Percentiles rank a stretch among this genome's conserved stretches.
These are phyloP conservation scores for Pezicula carpinea DNA, from an alignment of 2,329 filamentous ascomycete species.

Conservation along the genomic window DNA sequence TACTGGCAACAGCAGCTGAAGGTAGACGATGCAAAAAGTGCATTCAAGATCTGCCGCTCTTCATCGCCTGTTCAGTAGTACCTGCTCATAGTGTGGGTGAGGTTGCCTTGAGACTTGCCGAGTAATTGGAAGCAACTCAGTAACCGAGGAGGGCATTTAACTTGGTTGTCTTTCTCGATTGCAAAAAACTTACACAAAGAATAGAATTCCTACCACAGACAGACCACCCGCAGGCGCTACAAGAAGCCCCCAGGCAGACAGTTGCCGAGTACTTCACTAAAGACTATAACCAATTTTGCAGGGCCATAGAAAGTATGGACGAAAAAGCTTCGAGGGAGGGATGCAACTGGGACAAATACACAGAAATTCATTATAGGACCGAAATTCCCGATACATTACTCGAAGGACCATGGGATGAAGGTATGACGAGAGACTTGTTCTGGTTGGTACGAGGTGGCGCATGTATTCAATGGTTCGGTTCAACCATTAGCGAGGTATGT, in stretches of 20 bases:
- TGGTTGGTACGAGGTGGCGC: slow-evolving; percentile 25
- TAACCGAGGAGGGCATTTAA: too few relatives aligned
- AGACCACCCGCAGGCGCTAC: not conserved
- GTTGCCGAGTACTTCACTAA: slow-evolving; percentile 1
- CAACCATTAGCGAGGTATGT: slow-evolving; percentile 26
- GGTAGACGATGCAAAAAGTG: too few relatives aligned
- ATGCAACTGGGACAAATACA: slow-evolving; percentile 3
- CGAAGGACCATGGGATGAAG: slow-evolving; percentile 25
- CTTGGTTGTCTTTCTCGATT: not conserved
- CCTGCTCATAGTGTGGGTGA: too few relatives aligned
- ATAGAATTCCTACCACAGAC: not conserved
- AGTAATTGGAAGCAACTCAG: too few relatives aligned
- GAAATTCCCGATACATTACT: slow-evolving; percentile 27
- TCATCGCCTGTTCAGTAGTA: too few relatives aligned
- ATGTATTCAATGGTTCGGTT: slow-evolving; percentile 19
- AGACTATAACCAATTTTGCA: not conserved
- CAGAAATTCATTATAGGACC: slow-evolving; percentile 10
- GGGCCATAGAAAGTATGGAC: not conserved
- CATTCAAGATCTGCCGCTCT: too few relatives aligned
- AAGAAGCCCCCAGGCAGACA: not conserved
- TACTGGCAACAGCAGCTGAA: too few relatives aligned
- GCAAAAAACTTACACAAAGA: not conserved
- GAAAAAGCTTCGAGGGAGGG: not conserved
- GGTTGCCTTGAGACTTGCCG: too few relatives aligned
- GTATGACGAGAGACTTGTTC: slow-evolving; percentile 20